Evolutionary conservation across 1,139 yeast genomes (phyloP), one percentile per base, ranked within the genome.

Genomic region (Debaryomyces coudertii): DNA sequence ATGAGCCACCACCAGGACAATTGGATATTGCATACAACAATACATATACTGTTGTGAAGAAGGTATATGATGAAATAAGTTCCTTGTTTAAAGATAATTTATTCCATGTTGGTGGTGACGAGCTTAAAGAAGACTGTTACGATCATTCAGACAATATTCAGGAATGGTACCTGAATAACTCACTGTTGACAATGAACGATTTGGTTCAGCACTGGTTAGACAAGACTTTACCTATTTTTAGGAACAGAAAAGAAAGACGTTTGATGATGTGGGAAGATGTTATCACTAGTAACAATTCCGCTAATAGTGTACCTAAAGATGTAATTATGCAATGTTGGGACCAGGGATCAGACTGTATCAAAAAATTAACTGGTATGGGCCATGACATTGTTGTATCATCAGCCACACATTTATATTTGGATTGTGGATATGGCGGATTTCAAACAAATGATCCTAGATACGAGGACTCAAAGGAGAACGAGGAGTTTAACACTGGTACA

Each of bases 261-360:
- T 55, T 77, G 20, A 66, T 66, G 16, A 73, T 75, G 78, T 77
- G 82, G 82, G 77, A 76, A 54, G 82, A 77, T 53, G 57, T 71
- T 12, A 54, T 73, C 6, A 52, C 60, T n/a, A 58, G 60, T 9
- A 45, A 53, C 0, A 54, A 51, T 28, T 54, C 61, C 11, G 65
- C 64, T 9, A 51, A 58, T 22, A 48, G 54, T n/a, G 52, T 73
- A 12, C 66, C 74, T 3, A 58, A 56, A 20, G 63, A 66, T 43
- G 61, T 73, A 9, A 62, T 72, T 29, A 51, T 76, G 48, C 81
- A 76, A 53, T 59, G 70, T 7, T 76, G 81, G 81, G 61, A 60
- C 48, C 56, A 51, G 23, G 66, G 60, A 22, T 58, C 58, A 9
- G 54, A 53, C 6, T 62, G 56, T 27, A 58, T 74, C 35, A 63